Evolutionary conservation across 192 early-diverging fungal genomes (phyloP).

Genomic region (Coemansia sp.): DNA sequence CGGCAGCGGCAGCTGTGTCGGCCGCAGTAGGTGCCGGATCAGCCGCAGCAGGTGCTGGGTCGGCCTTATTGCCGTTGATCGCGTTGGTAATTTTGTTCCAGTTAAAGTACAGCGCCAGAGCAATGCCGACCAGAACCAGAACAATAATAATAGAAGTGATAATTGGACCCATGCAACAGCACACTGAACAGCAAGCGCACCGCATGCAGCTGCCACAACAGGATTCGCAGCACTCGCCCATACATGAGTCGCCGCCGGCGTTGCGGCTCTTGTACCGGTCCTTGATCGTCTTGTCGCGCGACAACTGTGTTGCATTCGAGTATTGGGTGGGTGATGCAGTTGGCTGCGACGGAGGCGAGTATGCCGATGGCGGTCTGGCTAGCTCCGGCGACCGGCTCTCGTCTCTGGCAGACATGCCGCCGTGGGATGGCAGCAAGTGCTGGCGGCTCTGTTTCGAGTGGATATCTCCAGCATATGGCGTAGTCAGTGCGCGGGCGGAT

Average conservation of each 20-base stretch:
- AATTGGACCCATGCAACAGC: conserved; percentile 43
- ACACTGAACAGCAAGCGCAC: conserved; percentile 30
- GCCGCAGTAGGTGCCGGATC: conserved; percentile 6
- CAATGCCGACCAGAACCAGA: conserved; percentile 37
- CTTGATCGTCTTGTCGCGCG: conserved; percentile 42
- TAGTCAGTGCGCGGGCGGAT: conserved; percentile 18
- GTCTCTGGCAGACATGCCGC: conserved; percentile 8
- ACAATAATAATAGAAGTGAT: conserved; percentile 29
- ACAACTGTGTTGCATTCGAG: conserved; percentile 27
- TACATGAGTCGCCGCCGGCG: conserved; percentile 51
- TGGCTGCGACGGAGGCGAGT: conserved; percentile 38
- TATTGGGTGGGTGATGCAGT: conserved; percentile 15
- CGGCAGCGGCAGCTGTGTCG: not conserved
- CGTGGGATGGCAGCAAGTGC: conserved; percentile 17
- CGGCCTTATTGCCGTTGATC: conserved; percentile 9
- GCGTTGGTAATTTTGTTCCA: conserved; percentile 41
- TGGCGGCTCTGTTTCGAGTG: conserved; percentile 34
- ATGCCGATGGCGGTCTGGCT: conserved; percentile 21
- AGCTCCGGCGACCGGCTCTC: conserved; percentile 3
- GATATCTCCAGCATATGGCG: conserved; percentile 8
- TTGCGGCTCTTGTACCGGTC: conserved; percentile 40
- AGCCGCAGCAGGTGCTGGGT: conserved; percentile 2
- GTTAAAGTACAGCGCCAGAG: conserved; percentile 54
- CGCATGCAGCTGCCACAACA: conserved; percentile 49
- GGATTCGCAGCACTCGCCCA: conserved; percentile 51